A percentile compares a stretch with the other conserved stretches of the same genome.
phyloP scores from a whole-genome alignment of 2,329 filamentous ascomycete species.

The Exophiala spinifera region DNA sequence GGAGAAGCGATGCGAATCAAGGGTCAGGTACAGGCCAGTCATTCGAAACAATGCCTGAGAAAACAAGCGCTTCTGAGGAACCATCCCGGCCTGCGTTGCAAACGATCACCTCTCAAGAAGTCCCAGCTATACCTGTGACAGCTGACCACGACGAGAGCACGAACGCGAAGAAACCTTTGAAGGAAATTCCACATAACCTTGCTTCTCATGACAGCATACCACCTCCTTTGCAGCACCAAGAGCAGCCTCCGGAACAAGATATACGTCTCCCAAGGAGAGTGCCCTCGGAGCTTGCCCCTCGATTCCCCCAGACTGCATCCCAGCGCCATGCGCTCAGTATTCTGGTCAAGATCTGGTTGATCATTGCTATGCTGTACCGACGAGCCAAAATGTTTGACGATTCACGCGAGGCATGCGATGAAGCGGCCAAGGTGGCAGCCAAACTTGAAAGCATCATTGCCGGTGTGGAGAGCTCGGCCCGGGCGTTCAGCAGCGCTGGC shows the following conservation, averaged over 20 bases:
- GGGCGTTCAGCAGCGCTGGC: slow-evolving; percentile 60
- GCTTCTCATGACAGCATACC: slow-evolving; percentile 34
- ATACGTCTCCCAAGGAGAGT: slow-evolving; percentile 37
- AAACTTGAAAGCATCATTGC: slow-evolving; percentile 65
- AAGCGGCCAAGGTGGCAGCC: slow-evolving; percentile 74
- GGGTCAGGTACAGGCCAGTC: slow-evolving; percentile 13
- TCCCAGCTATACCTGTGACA: slow-evolving; percentile 14
- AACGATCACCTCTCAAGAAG: slow-evolving; percentile 26
- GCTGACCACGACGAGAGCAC: slow-evolving; percentile 15
- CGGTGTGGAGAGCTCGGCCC: slow-evolving; percentile 60
- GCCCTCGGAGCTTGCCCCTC: slow-evolving; percentile 38
- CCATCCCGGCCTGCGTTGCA: neutral
- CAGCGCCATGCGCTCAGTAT: slow-evolving; percentile 56
- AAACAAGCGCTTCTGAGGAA: neutral
- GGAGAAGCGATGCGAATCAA: slow-evolving; percentile 9
- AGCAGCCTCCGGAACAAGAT: slow-evolving; percentile 45
- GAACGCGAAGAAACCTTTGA: slow-evolving; percentile 20
- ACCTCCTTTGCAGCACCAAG: slow-evolving; percentile 35
- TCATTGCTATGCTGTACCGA: slow-evolving; percentile 84
- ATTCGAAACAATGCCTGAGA: slow-evolving; percentile 18
- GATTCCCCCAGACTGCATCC: slow-evolving; percentile 50
- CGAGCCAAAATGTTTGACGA: slow-evolving; percentile 78
- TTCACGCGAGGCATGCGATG: slow-evolving; percentile 71
- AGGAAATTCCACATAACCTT: slow-evolving; percentile 36
- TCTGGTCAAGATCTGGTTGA: slow-evolving; percentile 80